Evolutionary conservation across 2,329 filamentous ascomycete genomes (phyloP), one percentile per base, ranked within the genome.

Genomic region (Coniella vitis): DNA sequence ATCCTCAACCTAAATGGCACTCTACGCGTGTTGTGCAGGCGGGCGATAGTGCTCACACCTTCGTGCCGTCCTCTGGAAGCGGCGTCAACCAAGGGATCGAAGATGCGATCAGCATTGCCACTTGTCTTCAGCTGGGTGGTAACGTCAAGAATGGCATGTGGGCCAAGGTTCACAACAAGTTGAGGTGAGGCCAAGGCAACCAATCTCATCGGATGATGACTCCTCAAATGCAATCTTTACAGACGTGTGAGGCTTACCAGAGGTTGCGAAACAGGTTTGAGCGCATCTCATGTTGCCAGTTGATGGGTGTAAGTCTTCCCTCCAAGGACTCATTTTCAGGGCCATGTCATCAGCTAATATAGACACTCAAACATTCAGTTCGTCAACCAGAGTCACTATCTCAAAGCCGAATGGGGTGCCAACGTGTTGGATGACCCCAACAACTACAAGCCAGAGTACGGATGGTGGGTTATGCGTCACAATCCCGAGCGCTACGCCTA

Each of bases 21-120:
- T 66, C 63, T 12, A 55, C 60, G 3, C 60, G 65, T 9, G 64
- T 69, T 19, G 56, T 63, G 13, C 58, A 67, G 25, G 58, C 71
- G 31, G 69, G 68, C 13, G 67, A 71, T 51, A 62, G 65, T 10
- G 68, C 69, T 13, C 69, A 71, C 51, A 61, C 65, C 8, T 66
- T 68, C 45, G 58, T 69, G 1, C 67, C 68, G 0, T 65, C 66
- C 1, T 66, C 65, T 2, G 64, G 63, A 5, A 63, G 66, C 42
- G 68, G 69, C 4, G 67, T 64, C n/a, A 65, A 63, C 19, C 66
- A 69, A 51, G 62, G 63, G 3, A 63, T 70, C 34, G 67, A 70
- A 55, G 69, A 70, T 52, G 69, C 63, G 7, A 58, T 65, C 14
- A 63, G 62, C 9, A 55, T 70, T 16, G 66, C 65, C 16, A 60